Evolutionary conservation across 257 asterid genomes (phyloP), one percentile per base, ranked within the genome.

Genomic region (Primulina tabacum): DNA sequence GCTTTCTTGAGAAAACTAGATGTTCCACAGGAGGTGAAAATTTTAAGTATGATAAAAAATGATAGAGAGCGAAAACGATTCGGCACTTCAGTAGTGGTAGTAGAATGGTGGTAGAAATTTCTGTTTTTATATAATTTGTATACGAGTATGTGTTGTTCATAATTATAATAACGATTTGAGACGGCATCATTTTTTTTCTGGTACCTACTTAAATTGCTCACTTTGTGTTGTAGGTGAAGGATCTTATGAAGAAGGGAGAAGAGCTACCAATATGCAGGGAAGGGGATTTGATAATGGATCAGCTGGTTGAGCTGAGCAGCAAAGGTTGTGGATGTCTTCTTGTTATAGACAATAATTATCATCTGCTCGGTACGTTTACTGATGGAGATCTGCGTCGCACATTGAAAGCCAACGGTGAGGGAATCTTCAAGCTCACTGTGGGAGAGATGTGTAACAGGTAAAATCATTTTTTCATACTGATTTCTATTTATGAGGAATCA

Each of bases 401-500:
- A 2, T 33, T 92, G 82, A 88, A 88, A 83, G 92, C 96, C 64
- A 90, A 96, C 14, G 92, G 92, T 0, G 97, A 92, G 82, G 86
- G 88, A 58, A 92, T 92, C 77, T 92, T 89, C 85, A 89, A 89
- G 83, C 98, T 92, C 57, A 85, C 90, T 0, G 96, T 92, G 3
- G 98, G 98, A 67, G 95, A 92, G 77, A 87, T 88, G 95, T 92
- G 98, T 73, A 84, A 87, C 83, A 87, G 97, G 98, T 93, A 82
- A 14, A 1, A 59, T 60, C 53, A 72, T 60, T 30, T 56, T n/a
- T 73, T 57, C 50, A 16, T 28, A 14, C 17, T 4, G 6, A 5
- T 57, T 6, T 29, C 20, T 10, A 40, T 26, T 50, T 50, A 50
- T 14, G 21, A 14, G 17, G 55, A 10, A 14, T 47, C 55, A 47